Base-by-base conservation (phyloP, 202 grass and related monocot species). In the Miscanthus sacchariflorus region DNA sequence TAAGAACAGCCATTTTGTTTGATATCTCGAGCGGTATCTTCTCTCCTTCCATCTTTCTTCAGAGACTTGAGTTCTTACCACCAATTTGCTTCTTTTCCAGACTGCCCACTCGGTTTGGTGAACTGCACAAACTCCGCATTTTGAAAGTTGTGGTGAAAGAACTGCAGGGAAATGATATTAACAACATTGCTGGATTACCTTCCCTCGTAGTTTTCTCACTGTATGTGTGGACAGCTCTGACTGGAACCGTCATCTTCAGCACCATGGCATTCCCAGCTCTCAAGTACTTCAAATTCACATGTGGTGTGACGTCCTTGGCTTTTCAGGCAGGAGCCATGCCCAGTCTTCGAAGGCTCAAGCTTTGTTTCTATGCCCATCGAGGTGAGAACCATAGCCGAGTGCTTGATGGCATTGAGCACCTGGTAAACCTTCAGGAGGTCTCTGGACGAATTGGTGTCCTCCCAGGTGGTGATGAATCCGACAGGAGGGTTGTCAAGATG, bases 271-370 rank as follows among this genome's bases (percentile, higher is more conserved):
- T 87, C 67, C 25, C 15, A 23, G 65, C 12, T 86, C 76, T 86
- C 17, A 72, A 46, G 24, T 28, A 61, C 6, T 72, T 80, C 23
- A 52, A 86, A n/a, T 79, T 86, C 5, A 70, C 17, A 0, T 79
- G 75, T 33, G 9, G 44, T 25, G 23, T 67, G 48, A 7, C 24
- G 15, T 6, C 5, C 0, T 5, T 86, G 8, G 1, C 5, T 9
- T 86, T 86, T 25, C 5, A 10, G 15, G 48, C 0, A 59, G 84
- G 33, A 30, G 46, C 84, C 6, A 43, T 71, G 35, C 33, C 74
- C 3, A 70, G 8, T 69, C 59, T 86, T 28, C 33, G 0, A 14
- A 70, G n/a, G 65, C 6, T 86, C 6, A 78, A 44, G 35, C 6
- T 86, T 30, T 3, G 18, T 13, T 87, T 81, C 52, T 75, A 67